phyloP scores from a whole-genome alignment of 805 yeast genomes.

The Suhomyces sp. region DNA sequence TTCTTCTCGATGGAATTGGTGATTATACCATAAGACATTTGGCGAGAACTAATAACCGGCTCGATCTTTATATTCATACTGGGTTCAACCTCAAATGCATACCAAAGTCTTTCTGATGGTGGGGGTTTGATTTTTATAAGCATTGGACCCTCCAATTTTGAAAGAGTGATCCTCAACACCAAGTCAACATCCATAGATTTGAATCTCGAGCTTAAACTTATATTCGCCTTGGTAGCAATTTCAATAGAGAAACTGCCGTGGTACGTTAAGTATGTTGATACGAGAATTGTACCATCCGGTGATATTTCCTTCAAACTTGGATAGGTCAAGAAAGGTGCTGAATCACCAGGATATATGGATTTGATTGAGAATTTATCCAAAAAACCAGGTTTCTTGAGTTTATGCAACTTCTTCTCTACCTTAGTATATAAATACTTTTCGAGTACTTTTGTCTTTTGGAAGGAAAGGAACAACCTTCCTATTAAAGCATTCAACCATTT shows the following conservation, averaged over 20 bases:
- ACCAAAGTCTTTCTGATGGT: slow-evolving; percentile 91
- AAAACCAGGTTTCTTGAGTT: slow-evolving; percentile 84
- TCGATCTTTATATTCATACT: slow-evolving; percentile 71
- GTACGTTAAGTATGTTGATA: slow-evolving; percentile 64
- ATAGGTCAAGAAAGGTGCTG: slow-evolving; percentile 77
- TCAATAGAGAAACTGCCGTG: slow-evolving; percentile 75
- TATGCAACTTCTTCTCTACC: slow-evolving; percentile 69
- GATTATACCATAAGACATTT: slow-evolving; percentile 72
- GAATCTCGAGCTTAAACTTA: slow-evolving; percentile 75
- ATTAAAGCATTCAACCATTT: slow-evolving; percentile 88
- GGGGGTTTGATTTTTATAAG: slow-evolving; percentile 77
- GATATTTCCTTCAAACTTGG: slow-evolving; percentile 68
- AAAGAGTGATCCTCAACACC: slow-evolving; percentile 65
- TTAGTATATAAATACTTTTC: slow-evolving; percentile 56
- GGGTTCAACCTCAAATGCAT: slow-evolving; percentile 80
- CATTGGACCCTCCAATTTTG: slow-evolving; percentile 71
- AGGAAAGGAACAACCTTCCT: slow-evolving; percentile 77
- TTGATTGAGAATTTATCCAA: slow-evolving; percentile 78
- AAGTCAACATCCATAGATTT: slow-evolving; percentile 74
- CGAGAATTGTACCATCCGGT: slow-evolving; percentile 74
- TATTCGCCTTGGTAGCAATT: slow-evolving; percentile 74
- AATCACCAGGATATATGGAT: slow-evolving; percentile 69
- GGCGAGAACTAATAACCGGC: slow-evolving; percentile 87
- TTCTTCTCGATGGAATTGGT: slow-evolving; percentile 78
- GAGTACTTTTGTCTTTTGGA: slow-evolving; percentile 69